Evolutionary conservation across 768 basidiomycete species (phyloP), one percentile per base, ranked within the genome.

Genomic region (Guyanaporus albipodus): DNA sequence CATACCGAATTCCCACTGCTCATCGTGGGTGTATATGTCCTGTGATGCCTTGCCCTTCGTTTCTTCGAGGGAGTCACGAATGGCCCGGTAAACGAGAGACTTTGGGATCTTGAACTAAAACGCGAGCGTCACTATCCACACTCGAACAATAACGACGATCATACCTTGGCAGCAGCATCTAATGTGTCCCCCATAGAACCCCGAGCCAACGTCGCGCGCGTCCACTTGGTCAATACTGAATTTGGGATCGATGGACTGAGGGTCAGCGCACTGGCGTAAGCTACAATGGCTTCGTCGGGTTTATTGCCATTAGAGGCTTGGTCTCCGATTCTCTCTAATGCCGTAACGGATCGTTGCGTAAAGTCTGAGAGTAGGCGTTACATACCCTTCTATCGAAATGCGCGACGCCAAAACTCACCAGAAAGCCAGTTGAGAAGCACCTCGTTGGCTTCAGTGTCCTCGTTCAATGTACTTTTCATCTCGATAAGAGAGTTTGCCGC

Each of bases 1-100:
- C 53, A 2, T 14, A 54, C 52, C n/a, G 6, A 9, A 14, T 17
- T 46, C 53, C 53, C 53, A 55, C 4, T 29, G 33, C 8, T 42
- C 46, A 1, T 24, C 21, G 8, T 29, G 18, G 21, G 11, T 1
- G n/a, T 1, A 7, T 6, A 15, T 4, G 8, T 21, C 39, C 33
- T 6, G 15, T 6, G 15, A 28, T 15, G 4, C 40, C 37, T 15
- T 37, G 3, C 24, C 36, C 27, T 6, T 17, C 17, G n/a, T n/a
- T n/a, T n/a, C n/a, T n/a, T 48, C 32, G 2, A 49, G 37, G 23
- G n/a, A 18, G 4, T 44, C 42, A 17, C 42, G 52, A 1, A 52
- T 35, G 0, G 9, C 19, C 1, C 10, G 38, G 15, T 31, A 38
- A 0, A 54, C 17, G 2, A 1, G 15, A 8, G 31, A 32, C 41